Evolutionary conservation across 2,329 filamentous ascomycete species (phyloP).

Genomic region (Pleomassaria siparia): DNA sequence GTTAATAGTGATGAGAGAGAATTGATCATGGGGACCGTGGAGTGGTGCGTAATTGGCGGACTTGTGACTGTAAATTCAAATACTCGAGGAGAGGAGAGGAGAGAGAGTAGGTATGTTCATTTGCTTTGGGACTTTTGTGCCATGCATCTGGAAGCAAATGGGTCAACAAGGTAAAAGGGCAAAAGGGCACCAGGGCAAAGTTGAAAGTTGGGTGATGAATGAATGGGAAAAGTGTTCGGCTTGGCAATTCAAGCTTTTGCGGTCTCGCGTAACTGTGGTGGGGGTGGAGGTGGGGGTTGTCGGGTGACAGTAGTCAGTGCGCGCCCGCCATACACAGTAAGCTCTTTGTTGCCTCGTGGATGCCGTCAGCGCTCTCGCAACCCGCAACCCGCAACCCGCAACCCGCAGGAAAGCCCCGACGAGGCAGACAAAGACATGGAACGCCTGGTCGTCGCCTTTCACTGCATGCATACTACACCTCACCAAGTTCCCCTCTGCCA

Average conservation of each 20-base stretch:
- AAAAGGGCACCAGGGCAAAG: not conserved
- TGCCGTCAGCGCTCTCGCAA: not conserved
- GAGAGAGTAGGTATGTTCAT: no score
- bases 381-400: no score
- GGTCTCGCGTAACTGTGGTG: not conserved
- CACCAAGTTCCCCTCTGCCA: not conserved
- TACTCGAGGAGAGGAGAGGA: not conserved
- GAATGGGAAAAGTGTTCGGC: not conserved
- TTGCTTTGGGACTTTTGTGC: not conserved
- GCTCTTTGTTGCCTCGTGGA: not conserved
- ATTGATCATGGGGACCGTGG: not conserved
- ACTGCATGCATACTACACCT: not conserved
- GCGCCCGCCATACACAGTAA: not conserved
- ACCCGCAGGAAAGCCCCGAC: slow-evolving; percentile 1
- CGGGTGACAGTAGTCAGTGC: not conserved
- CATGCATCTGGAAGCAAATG: no score
- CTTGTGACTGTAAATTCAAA: not conserved
- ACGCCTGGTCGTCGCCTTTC: not conserved
- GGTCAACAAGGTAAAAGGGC: no score
- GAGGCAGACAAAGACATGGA: not conserved
- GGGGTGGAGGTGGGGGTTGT: not conserved
- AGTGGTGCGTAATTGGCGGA: not conserved
- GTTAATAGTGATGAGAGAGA: no score
- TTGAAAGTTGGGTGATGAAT: no score
- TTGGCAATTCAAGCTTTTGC: slow-evolving; percentile 1